Base-by-base conservation (phyloP, 768 basidiomycete species). In the Austroboletus festivus region DNA sequence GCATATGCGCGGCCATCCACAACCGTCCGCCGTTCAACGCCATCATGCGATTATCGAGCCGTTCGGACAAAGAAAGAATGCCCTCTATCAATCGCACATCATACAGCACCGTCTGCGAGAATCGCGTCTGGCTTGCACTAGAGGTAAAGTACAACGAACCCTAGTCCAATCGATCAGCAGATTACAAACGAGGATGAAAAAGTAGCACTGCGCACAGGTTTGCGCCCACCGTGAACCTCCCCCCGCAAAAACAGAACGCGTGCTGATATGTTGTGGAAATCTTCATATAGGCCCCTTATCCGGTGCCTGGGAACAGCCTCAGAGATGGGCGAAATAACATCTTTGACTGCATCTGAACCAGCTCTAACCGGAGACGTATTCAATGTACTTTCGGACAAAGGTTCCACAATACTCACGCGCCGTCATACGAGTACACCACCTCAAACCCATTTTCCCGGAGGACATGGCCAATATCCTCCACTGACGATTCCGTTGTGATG, bases 1-100 rank as follows among this genome's bases (percentile, higher is more conserved):
- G 72, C 74, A 75, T 74, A 26, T 74, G 73, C 9, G 68, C 71
- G 39, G 69, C 69, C 70, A 75, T 71, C 74, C 73, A 74, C 16
- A 67, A 52, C 9, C 72, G 63, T 11, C 71, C 72, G 1, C 38
- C 54, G 13, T 43, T 62, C 18, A 56, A 8, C 13, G 56, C 44
- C 3, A 45, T 48, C 68, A 74, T 69, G n/a, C 70, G 71, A 4
- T 56, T 18, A 3, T 52, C 61, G 18, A 74, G 49, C 11, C 47
- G 47, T 19, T 62, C 61, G 3, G 69, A 70, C 38, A 74, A 58
- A 1, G 56, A 50, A 4, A 64, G 44, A 16, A 70, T 39, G 16
- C 52, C 38, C 5, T 64, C 56, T 21, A 50, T 52, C n/a, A 64
- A 56, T 33, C 50, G 56, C 9, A 71, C 40, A 15, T 64, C 60